Base-by-base conservation (phyloP, 305 asterid species). In the Striga hermonthica region DNA sequence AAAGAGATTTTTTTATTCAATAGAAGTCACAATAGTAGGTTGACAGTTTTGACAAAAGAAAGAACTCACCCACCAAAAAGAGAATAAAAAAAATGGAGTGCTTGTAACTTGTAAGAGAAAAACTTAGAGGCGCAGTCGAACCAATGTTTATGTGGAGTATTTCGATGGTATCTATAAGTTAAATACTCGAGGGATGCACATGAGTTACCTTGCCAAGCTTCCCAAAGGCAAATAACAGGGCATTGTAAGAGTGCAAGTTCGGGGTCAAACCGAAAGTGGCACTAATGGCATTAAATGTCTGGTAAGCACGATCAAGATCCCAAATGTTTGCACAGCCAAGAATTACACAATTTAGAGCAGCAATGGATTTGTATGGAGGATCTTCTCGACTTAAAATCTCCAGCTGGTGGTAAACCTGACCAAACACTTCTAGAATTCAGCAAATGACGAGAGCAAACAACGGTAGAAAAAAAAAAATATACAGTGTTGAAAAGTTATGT, bases 251-350 rank as follows among this genome's bases (percentile, higher is more conserved):
- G 73, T 90, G 94, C 66, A 92, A 76, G 80, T 92, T 66, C 8
- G 98, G 95, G 38, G 77, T 77, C 77, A 92, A 79, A 37, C 91
- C 89, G 77, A 92, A 90, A 62, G 78, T 66, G 60, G 82, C 65
- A 39, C 70, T 83, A 55, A 92, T 86, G 68, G 96, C 86, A 67
- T 50, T 68, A 75, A 92, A 90, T 47, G 94, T 86, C 82, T 84
- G 89, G 79, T 87, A 90, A 57, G 97, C 98, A 59, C 95, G 96
- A 72, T 92, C 97, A 70, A 83, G 85, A 77, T 92, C 98, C 97
- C 97, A 90, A 57, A 86, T 83, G 76, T 92, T 90, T 65, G 95
- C 96, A 82, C 97, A 90, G 37, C 96, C 97, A 60, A 90, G 85
- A 66, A 90, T 83, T 61, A 92, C 31, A 74, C 98, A 92, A 66